Evolutionary conservation across 345 rosid species (phyloP), one percentile per base, ranked within the genome.

Genomic region (Leavenworthia alabamica): DNA sequence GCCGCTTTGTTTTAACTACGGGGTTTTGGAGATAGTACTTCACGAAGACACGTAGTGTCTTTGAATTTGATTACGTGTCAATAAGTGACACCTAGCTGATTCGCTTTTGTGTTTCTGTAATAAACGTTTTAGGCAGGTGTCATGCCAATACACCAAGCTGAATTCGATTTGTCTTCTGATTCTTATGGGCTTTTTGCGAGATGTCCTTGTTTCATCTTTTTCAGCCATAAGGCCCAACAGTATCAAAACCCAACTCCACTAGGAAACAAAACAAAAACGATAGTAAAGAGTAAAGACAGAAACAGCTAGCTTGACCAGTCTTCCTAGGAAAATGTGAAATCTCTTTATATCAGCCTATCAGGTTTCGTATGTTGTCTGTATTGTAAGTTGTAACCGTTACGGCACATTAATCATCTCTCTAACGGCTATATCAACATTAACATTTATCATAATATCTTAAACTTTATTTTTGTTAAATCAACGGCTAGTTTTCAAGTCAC

Each of bases 51-150:
- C 55, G 67, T 60, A n/a, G 46, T 59, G 53, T 56, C 2, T 10
- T 19, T 37, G 63, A 56, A 64, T 47, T 66, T 36, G 70, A 16
- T 48, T 2, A 20, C 29, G 65, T 29, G 36, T 40, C 52, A 41
- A 8, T 50, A 50, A 31, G 16, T 0, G 73, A 68, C 73, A 68
- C 62, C 62, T 60, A 60, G 62, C 56, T 42, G 48, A 33, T 68
- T 60, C 47, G 33, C 2, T 43, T 10, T 7, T 24, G 41, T 5
- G n/a, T 43, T 31, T 41, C 11, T 40, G 28, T 50, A 59, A 23
- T 32, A 41, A 49, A 68, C 22, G 5, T 50, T 15, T 42, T 24
- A 60, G 54, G 73, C 73, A 68, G 54, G 67, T 68, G 73, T 68
- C 73, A 48, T n/a, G 29, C 17, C 15, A 1, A 35, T 35, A 6